Conservation (phyloP, 1,284 basidiomycete genomes). For the Lignosus rhinocerotis region DNA sequence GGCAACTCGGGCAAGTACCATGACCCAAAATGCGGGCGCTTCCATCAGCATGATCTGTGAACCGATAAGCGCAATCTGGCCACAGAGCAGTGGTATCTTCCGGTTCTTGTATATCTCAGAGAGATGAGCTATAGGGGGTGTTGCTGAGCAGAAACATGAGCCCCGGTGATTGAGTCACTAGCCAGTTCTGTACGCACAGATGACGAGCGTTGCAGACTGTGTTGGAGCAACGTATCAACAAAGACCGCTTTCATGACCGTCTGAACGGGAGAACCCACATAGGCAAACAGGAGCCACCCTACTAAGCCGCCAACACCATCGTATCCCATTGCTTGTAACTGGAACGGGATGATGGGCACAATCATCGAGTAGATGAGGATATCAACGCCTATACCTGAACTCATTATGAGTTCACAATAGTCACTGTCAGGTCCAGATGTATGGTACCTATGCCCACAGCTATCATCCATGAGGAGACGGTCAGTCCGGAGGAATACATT, state of each 20-base stretch:
- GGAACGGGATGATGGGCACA: conserved; percentile 77
- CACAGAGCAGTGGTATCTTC: conserved; percentile 58
- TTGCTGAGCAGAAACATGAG: conserved; percentile 44
- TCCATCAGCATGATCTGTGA: conserved; percentile 78
- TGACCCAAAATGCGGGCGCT: conserved; percentile 66
- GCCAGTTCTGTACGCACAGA: conserved; percentile 16
- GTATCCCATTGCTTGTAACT: conserved; percentile 58
- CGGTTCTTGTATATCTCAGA: conserved; percentile 64
- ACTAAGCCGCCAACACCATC: conserved; percentile 54
- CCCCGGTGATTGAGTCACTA: neutral
- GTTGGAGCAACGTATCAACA: neutral
- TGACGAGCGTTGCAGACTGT: conserved; percentile 37
- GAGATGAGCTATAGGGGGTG: conserved; percentile 67
- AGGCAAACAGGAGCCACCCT: conserved; percentile 70
- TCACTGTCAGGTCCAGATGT: neutral
- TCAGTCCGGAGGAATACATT: neutral
- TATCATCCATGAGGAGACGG: neutral
- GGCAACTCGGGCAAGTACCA: conserved; percentile 69
- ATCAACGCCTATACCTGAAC: conserved; percentile 61
- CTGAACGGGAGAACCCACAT: conserved; percentile 38
- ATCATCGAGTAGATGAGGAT: conserved; percentile 68
- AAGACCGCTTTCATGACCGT: too few relatives aligned
- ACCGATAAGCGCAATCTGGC: conserved; percentile 55
- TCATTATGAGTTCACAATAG: neutral
- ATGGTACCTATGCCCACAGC: neutral